Conservation (phyloP, 2,329 filamentous ascomycete genomes). For the Neofusicoccum umdonicola region DNA sequence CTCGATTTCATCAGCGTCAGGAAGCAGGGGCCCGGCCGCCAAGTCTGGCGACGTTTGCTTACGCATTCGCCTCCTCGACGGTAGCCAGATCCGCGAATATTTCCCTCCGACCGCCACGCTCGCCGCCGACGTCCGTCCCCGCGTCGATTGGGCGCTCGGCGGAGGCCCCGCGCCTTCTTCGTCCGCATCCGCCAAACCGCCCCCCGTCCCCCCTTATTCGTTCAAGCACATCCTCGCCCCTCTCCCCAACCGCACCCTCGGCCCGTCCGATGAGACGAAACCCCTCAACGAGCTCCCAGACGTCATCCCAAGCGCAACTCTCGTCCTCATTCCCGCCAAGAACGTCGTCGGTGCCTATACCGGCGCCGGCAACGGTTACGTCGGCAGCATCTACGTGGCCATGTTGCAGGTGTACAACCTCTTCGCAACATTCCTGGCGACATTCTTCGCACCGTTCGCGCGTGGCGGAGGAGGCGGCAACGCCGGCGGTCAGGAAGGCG, state of each 20-base stretch:
- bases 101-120: slow-evolving; percentile 68
- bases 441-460: slow-evolving; percentile 12
- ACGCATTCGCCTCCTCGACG: slow-evolving; percentile 81
- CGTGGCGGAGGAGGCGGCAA: neutral
- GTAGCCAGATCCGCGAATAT: slow-evolving; percentile 69
- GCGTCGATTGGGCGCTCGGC: slow-evolving; percentile 65
- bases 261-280: slow-evolving; percentile 70
- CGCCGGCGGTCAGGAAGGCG: neutral
- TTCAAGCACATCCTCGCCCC: slow-evolving; percentile 84
- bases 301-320: slow-evolving; percentile 73
- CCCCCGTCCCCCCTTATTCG: slow-evolving; percentile 60
- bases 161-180: slow-evolving; percentile 22
- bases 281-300: slow-evolving; percentile 64
- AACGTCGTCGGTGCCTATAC: slow-evolving; percentile 60
- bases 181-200: slow-evolving; percentile 24
- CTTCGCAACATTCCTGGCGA: slow-evolving; percentile 14
- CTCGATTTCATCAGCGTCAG: slow-evolving; percentile 8
- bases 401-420: slow-evolving; percentile 1
- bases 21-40: slow-evolving; percentile 27
- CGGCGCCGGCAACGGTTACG: slow-evolving; percentile 24
- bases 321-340: slow-evolving; percentile 74
- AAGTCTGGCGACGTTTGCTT: slow-evolving; percentile 45
- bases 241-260: slow-evolving; percentile 70
- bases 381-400: slow-evolving; percentile 18
- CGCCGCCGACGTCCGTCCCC: slow-evolving; percentile 65